Evolutionary conservation across 805 yeast species (phyloP).

Genomic region (Pichia scutulata): DNA sequence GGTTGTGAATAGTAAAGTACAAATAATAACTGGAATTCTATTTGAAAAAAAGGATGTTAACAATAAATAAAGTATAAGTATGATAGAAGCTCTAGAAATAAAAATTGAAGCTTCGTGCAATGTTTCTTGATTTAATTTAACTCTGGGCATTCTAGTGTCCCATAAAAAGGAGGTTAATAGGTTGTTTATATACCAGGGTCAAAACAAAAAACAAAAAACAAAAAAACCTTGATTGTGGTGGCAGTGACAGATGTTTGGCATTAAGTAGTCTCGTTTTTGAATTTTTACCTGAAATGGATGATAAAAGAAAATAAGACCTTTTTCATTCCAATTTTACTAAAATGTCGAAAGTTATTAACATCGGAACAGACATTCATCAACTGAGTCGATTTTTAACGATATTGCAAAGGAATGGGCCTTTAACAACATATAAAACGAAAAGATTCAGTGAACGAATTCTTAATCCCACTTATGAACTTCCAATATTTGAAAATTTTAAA

Average conservation of each 20-base stretch:
- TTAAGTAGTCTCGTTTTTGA: neutral
- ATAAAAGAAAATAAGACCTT: too few species aligned
- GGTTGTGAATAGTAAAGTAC: constrained; percentile 24
- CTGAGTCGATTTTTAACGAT: constrained; percentile 39
- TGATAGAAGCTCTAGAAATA: constrained; percentile 23
- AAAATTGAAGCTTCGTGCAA: constrained; percentile 20
- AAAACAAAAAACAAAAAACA: neutral
- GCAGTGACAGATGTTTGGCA: neutral
- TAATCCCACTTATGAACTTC: constrained; percentile 38
- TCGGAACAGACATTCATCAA: constrained; percentile 52
- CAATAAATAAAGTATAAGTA: constrained; percentile 17
- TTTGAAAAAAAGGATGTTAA: constrained; percentile 13
- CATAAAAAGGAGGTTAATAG: neutral
- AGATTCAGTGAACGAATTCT: constrained; percentile 42
- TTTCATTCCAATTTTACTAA: neutral
- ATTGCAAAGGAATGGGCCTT: constrained; percentile 27
- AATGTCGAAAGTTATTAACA: constrained; percentile 32
- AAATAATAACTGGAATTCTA: constrained; percentile 18
- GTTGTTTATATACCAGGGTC: neutral
- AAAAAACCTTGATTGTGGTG: neutral
- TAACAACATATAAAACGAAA: constrained; percentile 26
- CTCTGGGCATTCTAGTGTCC: neutral
- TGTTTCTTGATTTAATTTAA: neutral
- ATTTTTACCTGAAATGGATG: neutral
- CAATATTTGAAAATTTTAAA: constrained; percentile 22